These are phyloP conservation scores for Bruguiera hainesii DNA, from an alignment of 441 rosid species.

Conservation along the genomic window DNA sequence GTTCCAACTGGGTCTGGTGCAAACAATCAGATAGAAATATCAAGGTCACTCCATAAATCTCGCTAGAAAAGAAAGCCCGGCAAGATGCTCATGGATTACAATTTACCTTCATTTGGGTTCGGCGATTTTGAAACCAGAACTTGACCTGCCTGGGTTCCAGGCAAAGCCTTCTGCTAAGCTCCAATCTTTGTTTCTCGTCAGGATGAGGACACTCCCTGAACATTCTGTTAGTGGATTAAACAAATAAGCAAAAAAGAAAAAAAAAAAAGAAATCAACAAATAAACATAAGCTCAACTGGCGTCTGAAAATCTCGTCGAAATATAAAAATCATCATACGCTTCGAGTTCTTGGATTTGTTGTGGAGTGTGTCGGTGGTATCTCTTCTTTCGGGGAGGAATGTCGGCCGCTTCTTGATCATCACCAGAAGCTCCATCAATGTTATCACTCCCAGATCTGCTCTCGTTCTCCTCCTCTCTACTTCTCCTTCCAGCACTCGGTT, in stretches of 20 bases:
- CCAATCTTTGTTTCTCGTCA: slow-evolving; percentile 87
- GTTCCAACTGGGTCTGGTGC: slow-evolving; percentile 73
- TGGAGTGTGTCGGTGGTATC: slow-evolving; percentile 92
- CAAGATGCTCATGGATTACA: not conserved
- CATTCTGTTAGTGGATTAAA: slow-evolving; percentile 35
- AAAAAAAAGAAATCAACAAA: not conserved
- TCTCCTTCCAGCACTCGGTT: slow-evolving; percentile 40
- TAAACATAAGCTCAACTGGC: not conserved
- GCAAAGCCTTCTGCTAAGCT: slow-evolving; percentile 75
- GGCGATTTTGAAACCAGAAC: slow-evolving; percentile 97
- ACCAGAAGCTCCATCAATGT: slow-evolving; percentile 68
- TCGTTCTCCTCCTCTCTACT: slow-evolving; percentile 81
- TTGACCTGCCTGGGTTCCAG: slow-evolving; percentile 88
- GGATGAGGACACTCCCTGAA: slow-evolving; percentile 98
- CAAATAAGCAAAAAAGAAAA: not conserved
- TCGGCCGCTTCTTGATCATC: slow-evolving; percentile 76
- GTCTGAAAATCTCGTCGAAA: not conserved
- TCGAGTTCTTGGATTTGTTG: slow-evolving; percentile 96
- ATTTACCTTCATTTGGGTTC: slow-evolving; percentile 95
- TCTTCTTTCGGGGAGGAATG: slow-evolving; percentile 64
- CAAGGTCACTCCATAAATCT: not conserved
- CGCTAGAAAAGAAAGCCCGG: not conserved
- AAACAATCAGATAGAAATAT: slow-evolving; percentile 5
- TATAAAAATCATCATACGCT: slow-evolving; percentile 34
- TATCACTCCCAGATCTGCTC: slow-evolving; percentile 94